These are phyloP conservation scores for Talaromyces sp. DNA, from an alignment of 2,329 filamentous ascomycete genomes.

Conservation along the genomic window DNA sequence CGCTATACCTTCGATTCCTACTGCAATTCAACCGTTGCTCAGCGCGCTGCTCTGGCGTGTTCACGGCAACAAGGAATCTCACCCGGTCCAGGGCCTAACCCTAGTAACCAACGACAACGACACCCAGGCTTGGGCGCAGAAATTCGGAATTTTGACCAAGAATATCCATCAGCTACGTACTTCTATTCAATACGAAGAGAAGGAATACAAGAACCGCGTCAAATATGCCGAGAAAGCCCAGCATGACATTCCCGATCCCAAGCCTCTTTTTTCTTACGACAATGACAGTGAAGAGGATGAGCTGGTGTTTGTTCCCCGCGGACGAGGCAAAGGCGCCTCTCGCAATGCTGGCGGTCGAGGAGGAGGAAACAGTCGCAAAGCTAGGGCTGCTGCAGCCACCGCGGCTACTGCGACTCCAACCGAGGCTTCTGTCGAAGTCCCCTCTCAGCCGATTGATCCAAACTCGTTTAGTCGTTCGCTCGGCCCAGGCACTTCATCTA, in stretches of 20 bases:
- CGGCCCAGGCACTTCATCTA: slow-evolving; percentile 22
- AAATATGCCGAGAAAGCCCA: slow-evolving; percentile 43
- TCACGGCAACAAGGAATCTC: slow-evolving; percentile 30
- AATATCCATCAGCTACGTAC: slow-evolving; percentile 46
- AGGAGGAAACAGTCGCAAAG: slow-evolving; percentile 26
- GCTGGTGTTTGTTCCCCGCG: slow-evolving; percentile 43
- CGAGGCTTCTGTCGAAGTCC: slow-evolving; percentile 37
- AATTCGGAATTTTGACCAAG: slow-evolving; percentile 44
- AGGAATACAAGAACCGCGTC: slow-evolving; percentile 42
- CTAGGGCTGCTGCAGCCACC: slow-evolving; percentile 19
- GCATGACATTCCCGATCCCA: slow-evolving; percentile 29
- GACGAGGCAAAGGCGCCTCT: slow-evolving; percentile 31
- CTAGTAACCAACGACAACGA: slow-evolving; percentile 42
- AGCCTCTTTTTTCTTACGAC: slow-evolving; percentile 43
- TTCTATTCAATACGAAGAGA: slow-evolving; percentile 44
- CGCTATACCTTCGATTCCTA: slow-evolving; percentile 34
- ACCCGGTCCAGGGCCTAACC: slow-evolving; percentile 34
- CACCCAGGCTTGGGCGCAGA: slow-evolving; percentile 43
- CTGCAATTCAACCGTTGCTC: slow-evolving; percentile 37
- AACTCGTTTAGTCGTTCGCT: slow-evolving; percentile 45
- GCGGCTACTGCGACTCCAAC: slow-evolving; percentile 16
- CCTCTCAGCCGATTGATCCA: slow-evolving; percentile 44
- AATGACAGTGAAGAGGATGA: slow-evolving; percentile 47
- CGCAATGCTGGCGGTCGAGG: slow-evolving; percentile 24
- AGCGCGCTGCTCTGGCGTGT: slow-evolving; percentile 44